Conservation (phyloP, 139 green algal genomes). For the Pseudopediastrum boryanum region DNA sequence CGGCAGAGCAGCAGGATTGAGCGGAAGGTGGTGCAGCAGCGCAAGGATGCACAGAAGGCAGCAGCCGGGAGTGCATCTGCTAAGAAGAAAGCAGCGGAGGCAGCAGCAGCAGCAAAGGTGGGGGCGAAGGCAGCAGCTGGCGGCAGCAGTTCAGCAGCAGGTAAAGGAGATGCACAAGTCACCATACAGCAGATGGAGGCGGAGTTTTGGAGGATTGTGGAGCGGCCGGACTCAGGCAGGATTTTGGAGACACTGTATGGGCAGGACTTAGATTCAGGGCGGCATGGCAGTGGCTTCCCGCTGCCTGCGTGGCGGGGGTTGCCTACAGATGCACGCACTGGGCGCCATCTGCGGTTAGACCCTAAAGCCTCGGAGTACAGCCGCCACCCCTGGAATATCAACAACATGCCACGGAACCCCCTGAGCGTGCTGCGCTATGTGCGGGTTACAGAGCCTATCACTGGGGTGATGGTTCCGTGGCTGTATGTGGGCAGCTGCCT, state of each 20-base stretch:
- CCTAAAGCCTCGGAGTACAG: background rate
- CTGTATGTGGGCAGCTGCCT: conserved; percentile 91
- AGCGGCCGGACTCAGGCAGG: conserved; percentile 55
- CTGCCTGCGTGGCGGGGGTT: conserved; percentile 6
- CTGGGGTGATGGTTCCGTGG: conserved; percentile 16
- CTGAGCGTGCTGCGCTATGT: conserved; percentile 10
- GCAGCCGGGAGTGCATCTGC: background rate
- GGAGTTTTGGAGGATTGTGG: conserved; percentile 93
- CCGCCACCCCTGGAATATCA: background rate
- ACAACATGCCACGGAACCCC: background rate
- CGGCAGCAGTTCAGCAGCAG: background rate
- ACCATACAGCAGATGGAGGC: conserved; percentile 73
- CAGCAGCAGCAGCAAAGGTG: background rate
- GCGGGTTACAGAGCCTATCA: background rate
- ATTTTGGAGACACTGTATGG: conserved; percentile 58
- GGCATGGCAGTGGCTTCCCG: background rate
- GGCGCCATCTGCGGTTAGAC: background rate
- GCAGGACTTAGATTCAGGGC: background rate
- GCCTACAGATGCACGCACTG: background rate
- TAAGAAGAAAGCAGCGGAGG: background rate
- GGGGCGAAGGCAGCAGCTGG: background rate
- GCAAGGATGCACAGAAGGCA: background rate
- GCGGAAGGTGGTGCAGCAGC: conserved; percentile 1
- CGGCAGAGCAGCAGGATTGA: conserved; percentile 11
- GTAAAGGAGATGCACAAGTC: background rate